These are phyloP conservation scores for Gymnopilus junonius DNA, from an alignment of 768 basidiomycete genomes.

Conservation along the genomic window DNA sequence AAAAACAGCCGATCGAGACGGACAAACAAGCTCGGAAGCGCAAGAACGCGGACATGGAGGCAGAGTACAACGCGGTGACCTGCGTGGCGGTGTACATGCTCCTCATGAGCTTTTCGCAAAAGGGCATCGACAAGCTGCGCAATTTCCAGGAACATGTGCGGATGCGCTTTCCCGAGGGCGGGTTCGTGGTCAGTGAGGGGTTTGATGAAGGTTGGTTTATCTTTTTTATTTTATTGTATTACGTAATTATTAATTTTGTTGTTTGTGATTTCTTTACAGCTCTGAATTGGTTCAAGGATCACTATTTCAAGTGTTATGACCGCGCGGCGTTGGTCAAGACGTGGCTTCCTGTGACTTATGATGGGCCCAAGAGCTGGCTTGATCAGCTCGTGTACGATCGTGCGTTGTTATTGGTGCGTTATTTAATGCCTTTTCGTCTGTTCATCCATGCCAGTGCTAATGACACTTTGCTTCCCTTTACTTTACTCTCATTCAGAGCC, in stretches of 20 bases:
- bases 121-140: conserved; percentile 85
- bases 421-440: too few species aligned
- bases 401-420: conserved; percentile 82
- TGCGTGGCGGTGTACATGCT: conserved; percentile 91
- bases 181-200: conserved; percentile 76
- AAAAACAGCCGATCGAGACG: conserved; percentile 69
- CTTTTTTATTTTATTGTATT: background rate
- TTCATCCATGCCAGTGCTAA: too few species aligned
- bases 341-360: conserved; percentile 83
- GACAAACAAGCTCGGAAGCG: conserved; percentile 71
- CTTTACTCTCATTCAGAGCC: conserved; percentile 59
- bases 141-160: conserved; percentile 82
- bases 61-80: conserved; percentile 83
- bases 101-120: conserved; percentile 90
- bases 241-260: too few species aligned
- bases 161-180: conserved; percentile 77
- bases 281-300: conserved; percentile 87
- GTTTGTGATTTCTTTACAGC: conserved; percentile 44
- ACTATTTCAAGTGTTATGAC: conserved; percentile 94
- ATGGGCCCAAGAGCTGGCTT: conserved; percentile 81
- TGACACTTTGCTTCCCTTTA: too few species aligned
- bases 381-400: conserved; percentile 94
- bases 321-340: conserved; percentile 88
- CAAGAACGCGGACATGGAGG: conserved; percentile 76
- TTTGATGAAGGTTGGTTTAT: conserved; percentile 70